These are phyloP conservation scores for Rhodotorula sp. DNA, from an alignment of 1,284 basidiomycete genomes.

Conservation along the genomic window DNA sequence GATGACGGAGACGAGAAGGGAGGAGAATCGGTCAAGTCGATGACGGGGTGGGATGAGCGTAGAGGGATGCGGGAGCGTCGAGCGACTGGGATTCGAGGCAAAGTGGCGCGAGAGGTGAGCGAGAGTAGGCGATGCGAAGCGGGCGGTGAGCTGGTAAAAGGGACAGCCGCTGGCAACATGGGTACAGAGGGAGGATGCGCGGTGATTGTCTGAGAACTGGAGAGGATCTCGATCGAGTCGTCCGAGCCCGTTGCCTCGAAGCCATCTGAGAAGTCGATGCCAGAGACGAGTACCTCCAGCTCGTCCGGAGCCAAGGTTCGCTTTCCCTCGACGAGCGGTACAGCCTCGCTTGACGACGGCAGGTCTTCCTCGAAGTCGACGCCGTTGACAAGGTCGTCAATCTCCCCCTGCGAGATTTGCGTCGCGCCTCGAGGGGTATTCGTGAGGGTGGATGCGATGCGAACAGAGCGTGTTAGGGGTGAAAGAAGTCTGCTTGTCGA, in stretches of 20 bases:
- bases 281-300: conserved; percentile 18
- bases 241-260: conserved; percentile 3
- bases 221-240: background rate
- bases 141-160: too few species aligned
- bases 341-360: background rate
- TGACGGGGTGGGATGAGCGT: too few species aligned
- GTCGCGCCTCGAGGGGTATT: too few species aligned
- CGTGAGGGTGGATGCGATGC: too few species aligned
- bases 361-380: conserved; percentile 9
- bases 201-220: background rate
- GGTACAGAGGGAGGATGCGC: background rate
- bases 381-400: conserved; percentile 17
- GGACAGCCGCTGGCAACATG: background rate
- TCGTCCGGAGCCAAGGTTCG: background rate
- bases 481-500: too few species aligned
- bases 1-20: background rate
- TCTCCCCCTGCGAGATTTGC: background rate
- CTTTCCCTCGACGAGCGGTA: too few species aligned
- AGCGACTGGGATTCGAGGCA: too few species aligned
- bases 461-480: too few species aligned
- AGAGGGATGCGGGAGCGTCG: too few species aligned
- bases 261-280: conserved; percentile 27
- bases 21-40: background rate
- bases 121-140: too few species aligned
- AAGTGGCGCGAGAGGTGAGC: too few species aligned